Evolutionary conservation across 2,329 filamentous ascomycete genomes (phyloP), one percentile per base, ranked within the genome.

Genomic region (Beauveria medogensis): DNA sequence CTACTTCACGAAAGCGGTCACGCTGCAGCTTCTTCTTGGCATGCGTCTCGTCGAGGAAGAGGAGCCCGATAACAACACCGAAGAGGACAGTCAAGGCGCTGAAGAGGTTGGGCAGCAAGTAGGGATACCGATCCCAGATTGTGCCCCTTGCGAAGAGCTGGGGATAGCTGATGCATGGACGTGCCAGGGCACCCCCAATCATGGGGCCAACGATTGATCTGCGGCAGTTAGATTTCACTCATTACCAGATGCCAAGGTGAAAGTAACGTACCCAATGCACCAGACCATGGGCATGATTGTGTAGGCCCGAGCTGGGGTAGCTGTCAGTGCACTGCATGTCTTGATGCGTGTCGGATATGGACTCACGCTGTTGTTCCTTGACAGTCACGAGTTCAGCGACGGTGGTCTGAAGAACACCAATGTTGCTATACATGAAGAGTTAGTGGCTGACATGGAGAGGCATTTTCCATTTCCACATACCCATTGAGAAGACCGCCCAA

Each of bases 271-370:
- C 80, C 94, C 94, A 70, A 99, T 82, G 71, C 92, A 97, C 94
- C 94, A 99, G 28, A 97, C 91, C 72, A 96, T 91, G 7, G 94
- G 94, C 92, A 99, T 97, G 67, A 97, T 92, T 14, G 93, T 91
- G 76, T 96, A 99, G 55, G 93, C 94, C 68, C 91, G 90, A 67
- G 92, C 89, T 92, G 63, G 58, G 59, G 55, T 51, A 10, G 6
- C 24, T 2, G 68, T 78, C 66, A 74, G 69, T 44, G 37, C 44
- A 7, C 7, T 43, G 22, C 7, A 22, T 8, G 20, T 24, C 34
- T 20, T 40, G 14, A n/a, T 24, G 14, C 20, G 4, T 10, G 20
- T 16, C 43, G 26, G 26, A 18, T 28, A 24, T 41, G 37, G 59
- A 77, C 88, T 75, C 75, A 91, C 89, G 89, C 73, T 97, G 92